Percentiles rank a stretch among this genome's conserved stretches.
phyloP scores from a whole-genome alignment of 164 flowering plant species.

The Liquidambar formosana region DNA sequence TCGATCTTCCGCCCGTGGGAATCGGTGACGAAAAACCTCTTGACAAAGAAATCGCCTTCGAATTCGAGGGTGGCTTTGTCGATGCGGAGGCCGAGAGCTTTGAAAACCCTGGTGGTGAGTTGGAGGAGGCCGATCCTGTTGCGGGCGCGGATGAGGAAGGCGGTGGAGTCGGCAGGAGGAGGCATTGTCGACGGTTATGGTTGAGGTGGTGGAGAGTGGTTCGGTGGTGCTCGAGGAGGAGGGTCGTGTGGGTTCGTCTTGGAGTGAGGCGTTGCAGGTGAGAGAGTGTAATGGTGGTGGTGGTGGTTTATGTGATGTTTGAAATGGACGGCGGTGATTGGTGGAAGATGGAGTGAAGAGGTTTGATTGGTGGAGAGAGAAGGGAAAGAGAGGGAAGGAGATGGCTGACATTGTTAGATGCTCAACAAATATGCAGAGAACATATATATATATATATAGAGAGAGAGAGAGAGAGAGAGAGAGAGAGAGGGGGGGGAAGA shows the following conservation, averaged over 20 bases:
- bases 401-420: not conserved
- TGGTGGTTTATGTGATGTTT: not conserved
- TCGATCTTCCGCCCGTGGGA: conserved; percentile 46
- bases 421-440: not conserved
- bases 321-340: not conserved
- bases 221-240: not conserved
- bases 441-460: too few species aligned
- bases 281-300: not conserved
- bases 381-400: not conserved
- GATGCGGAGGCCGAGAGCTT: conserved; percentile 43
- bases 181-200: conserved; percentile 23
- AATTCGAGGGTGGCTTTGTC: conserved; percentile 44
- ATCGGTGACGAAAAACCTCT: conserved; percentile 47
- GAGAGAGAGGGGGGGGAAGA: too few species aligned
- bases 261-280: not conserved
- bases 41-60: conserved; percentile 42
- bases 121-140: conserved; percentile 56
- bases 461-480: too few species aligned
- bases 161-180: conserved; percentile 32
- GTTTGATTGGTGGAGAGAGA: not conserved
- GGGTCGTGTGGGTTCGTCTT: not conserved
- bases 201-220: not conserved
- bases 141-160: conserved; percentile 38
- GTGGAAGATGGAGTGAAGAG: not conserved
- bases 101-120: conserved; percentile 48